Percentiles rank a stretch among this genome's conserved stretches.
phyloP scores from a whole-genome alignment of 305 asterid genomes.

The Fraxinus sp. region DNA sequence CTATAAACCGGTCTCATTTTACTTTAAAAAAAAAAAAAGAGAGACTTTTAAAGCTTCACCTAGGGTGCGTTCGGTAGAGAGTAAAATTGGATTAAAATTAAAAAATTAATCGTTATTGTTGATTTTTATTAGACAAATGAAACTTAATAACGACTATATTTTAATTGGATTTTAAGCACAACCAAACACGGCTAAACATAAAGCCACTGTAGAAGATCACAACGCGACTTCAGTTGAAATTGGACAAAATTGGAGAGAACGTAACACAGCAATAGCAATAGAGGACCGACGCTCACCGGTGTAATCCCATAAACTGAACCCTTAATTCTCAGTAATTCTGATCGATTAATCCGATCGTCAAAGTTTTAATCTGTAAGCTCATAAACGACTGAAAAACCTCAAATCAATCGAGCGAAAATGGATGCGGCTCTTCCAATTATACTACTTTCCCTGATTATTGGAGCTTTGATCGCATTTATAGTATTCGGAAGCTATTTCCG shows the following conservation, averaged over 20 bases:
- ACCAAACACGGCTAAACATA: not conserved
- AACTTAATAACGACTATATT: too few relatives aligned
- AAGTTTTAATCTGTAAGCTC: not conserved
- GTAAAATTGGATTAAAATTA: too few relatives aligned
- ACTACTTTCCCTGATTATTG: slow-evolving; percentile 59
- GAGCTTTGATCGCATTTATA: slow-evolving; percentile 68
- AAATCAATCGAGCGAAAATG: slow-evolving; percentile 36
- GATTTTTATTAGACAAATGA: too few relatives aligned
- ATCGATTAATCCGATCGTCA: not conserved
- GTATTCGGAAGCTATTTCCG: slow-evolving; percentile 66
- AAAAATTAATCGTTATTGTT: too few relatives aligned
- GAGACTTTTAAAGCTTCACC: too few relatives aligned
- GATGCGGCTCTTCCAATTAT: slow-evolving; percentile 56
- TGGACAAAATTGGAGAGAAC: slow-evolving; percentile 1
- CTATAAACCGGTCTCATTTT: not conserved
- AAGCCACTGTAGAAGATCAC: not conserved
- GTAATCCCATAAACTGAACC: not conserved
- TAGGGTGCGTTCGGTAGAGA: too few relatives aligned
- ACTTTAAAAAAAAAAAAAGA: too few relatives aligned
- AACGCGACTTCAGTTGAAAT: not conserved
- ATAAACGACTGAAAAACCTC: not conserved
- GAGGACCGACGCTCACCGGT: not conserved
- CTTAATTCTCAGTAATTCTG: not conserved
- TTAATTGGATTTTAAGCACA: too few relatives aligned
- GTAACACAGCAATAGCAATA: not conserved